Percentiles rank a stretch among this genome's conserved stretches.
These are phyloP conservation scores for Citrus sp. DNA, from an alignment of 345 rosid species.

Conservation along the genomic window DNA sequence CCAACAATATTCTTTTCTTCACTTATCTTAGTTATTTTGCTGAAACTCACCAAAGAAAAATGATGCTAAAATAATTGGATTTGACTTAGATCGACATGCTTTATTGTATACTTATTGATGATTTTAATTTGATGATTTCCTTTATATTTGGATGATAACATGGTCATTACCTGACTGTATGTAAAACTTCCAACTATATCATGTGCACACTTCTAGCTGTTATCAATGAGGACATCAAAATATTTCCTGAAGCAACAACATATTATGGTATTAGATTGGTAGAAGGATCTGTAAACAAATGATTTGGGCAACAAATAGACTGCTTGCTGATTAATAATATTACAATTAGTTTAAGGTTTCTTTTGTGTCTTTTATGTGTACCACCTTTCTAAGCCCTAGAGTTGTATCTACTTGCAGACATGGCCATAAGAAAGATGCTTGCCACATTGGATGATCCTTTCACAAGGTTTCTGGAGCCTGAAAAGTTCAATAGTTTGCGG, in stretches of 20 bases:
- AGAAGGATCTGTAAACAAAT: not conserved
- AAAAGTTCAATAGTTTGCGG: constrained; percentile 86
- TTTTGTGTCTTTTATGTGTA: not conserved
- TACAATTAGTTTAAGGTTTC: not conserved
- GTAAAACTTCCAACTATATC: not conserved
- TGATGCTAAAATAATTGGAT: not conserved
- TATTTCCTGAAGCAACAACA: not conserved
- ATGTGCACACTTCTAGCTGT: not conserved
- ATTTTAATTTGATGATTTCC: not conserved
- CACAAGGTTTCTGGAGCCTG: constrained; percentile 91
- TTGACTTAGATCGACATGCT: constrained; percentile 3
- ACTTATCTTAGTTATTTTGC: not conserved
- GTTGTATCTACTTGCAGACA: constrained; percentile 47
- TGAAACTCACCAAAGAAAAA: not conserved
- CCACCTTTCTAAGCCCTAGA: not conserved
- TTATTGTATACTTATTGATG: not conserved
- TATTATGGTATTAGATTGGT: not conserved
- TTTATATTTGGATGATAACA: not conserved
- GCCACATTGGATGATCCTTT: constrained; percentile 91
- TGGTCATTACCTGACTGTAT: not conserved
- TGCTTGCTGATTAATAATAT: not conserved
- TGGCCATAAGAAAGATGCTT: constrained; percentile 85
- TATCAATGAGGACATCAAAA: not conserved
- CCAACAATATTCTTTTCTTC: not conserved
- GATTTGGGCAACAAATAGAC: not conserved